Base-by-base conservation (phyloP, 2,329 filamentous ascomycete genomes). In the Madurella fahalii region DNA sequence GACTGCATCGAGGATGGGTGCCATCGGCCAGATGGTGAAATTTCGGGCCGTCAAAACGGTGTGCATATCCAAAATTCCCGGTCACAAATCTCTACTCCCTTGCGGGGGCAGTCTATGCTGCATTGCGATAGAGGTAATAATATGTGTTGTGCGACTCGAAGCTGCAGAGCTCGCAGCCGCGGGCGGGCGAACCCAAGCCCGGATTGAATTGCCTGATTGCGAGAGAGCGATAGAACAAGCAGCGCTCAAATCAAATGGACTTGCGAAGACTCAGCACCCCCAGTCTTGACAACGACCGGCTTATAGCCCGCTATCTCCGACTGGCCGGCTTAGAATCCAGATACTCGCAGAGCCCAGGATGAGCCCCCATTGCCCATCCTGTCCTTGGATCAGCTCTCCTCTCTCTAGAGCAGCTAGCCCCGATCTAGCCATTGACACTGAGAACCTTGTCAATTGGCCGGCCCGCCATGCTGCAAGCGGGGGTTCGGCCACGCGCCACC, bases 121-220 rank as follows among this genome's bases (percentile, higher is more conserved):
- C 53, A 53, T 40, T 41, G n/a, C 39, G 25, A 52, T 39, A 50
- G 31, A 57, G 16, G 16, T 41, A 13, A 49, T 16, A 45, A 50
- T 39, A 56, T 50, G 58, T 58, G 56, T 41, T 43, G 56, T 60
- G 52, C 30, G 8, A 60, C 58, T 51, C 47, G 49, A 47, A 18
- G 42, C 58, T 52, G 52, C 57, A 50, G 54, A 16, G 42, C 34
- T 46, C 48, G 41, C 49, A 49, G 53, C 50, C 52, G 49, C 32
- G 44, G 46, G 48, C 53, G 55, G 42, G 47, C 11, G 53, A 48
- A 25, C 49, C 25, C 20, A 44, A 44, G 18, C 32, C 18, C 47
- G 18, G 40, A 17, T 47, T 50, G n/a, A 53, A 50, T 52, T 54
- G 50, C 47, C 48, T 51, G 55, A 47, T 56, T 47, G 45, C 43